Percentiles rank a stretch among this genome's conserved stretches.
These are phyloP conservation scores for Pichia kudriavzevii DNA, from an alignment of 1,139 yeast species.

Conservation along the genomic window DNA sequence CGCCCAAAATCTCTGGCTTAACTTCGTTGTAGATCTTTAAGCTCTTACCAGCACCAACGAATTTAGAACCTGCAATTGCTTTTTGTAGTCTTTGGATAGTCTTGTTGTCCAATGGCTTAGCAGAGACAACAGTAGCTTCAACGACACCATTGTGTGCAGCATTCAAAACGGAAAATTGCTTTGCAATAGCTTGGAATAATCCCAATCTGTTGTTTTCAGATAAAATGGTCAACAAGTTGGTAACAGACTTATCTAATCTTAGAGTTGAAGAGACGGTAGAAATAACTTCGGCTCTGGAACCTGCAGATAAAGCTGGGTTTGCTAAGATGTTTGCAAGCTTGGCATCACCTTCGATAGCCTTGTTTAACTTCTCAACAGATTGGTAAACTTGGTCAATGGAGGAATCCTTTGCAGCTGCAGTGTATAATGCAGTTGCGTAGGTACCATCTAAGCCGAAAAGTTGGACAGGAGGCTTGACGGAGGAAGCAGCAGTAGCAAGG, in stretches of 20 bases:
- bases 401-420: constrained; percentile 83
- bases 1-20: constrained; percentile 90
- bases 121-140: constrained; percentile 89
- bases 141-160: constrained; percentile 90
- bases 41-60: constrained; percentile 81
- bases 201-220: constrained; percentile 93
- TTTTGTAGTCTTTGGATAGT: constrained; percentile 71
- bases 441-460: constrained; percentile 95
- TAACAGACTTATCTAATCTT: constrained; percentile 64
- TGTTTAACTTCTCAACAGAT: constrained; percentile 54
- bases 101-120: constrained; percentile 78
- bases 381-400: constrained; percentile 65
- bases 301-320: constrained; percentile 78
- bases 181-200: constrained; percentile 56
- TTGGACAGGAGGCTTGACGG: constrained; percentile 85
- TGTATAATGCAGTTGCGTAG: constrained; percentile 89
- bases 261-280: constrained; percentile 48
- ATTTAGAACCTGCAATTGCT: constrained; percentile 68
- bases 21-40: constrained; percentile 76
- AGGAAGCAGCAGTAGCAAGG: constrained; percentile 35
- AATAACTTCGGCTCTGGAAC: constrained; percentile 69
- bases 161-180: constrained; percentile 68
- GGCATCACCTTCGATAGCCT: constrained; percentile 53
- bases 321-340: constrained; percentile 54
- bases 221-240: constrained; percentile 75